phyloP scores from a whole-genome alignment of 805 yeast species.

The Saturnispora galanensis region DNA sequence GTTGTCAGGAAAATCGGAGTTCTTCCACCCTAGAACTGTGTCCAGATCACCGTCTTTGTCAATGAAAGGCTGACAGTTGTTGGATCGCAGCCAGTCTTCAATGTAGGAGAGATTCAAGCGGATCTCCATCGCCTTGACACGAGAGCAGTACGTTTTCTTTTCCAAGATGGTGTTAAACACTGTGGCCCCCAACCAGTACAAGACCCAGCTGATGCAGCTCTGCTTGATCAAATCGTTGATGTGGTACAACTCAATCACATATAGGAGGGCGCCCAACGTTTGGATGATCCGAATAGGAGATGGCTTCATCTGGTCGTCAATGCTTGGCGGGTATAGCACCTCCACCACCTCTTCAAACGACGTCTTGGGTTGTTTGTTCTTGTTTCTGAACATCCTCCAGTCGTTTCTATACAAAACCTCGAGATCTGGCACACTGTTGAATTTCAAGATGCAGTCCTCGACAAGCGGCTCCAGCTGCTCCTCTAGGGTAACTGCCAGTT shows the following conservation, averaged over 20 bases:
- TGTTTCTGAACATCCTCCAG: constrained; percentile 43
- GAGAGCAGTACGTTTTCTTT: constrained; percentile 59
- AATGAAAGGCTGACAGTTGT: constrained; percentile 39
- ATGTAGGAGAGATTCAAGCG: constrained; percentile 75
- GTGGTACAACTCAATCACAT: constrained; percentile 72
- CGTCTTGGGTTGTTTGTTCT: constrained; percentile 30
- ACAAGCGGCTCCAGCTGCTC: constrained; percentile 45
- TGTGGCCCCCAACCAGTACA: constrained; percentile 65
- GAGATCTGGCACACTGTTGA: constrained; percentile 74
- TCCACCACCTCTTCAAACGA: constrained; percentile 61
- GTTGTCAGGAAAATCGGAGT: constrained; percentile 26
- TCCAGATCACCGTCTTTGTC: constrained; percentile 19
- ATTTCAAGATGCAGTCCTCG: constrained; percentile 63
- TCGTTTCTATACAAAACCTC: constrained; percentile 66
- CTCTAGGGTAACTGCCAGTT: constrained; percentile 56
- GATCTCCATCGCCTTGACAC: constrained; percentile 83
- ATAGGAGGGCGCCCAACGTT: constrained; percentile 78
- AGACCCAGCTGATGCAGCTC: constrained; percentile 67
- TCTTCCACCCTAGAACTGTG: constrained; percentile 13
- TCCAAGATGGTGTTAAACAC: constrained; percentile 66
- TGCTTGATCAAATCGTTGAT: constrained; percentile 70
- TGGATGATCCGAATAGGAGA: constrained; percentile 83
- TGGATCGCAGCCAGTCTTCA: constrained; percentile 88
- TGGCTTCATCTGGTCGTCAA: constrained; percentile 71
- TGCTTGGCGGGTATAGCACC: constrained; percentile 78